phyloP scores from a whole-genome alignment of 257 asterid genomes.

The Solanum paucissectum region DNA sequence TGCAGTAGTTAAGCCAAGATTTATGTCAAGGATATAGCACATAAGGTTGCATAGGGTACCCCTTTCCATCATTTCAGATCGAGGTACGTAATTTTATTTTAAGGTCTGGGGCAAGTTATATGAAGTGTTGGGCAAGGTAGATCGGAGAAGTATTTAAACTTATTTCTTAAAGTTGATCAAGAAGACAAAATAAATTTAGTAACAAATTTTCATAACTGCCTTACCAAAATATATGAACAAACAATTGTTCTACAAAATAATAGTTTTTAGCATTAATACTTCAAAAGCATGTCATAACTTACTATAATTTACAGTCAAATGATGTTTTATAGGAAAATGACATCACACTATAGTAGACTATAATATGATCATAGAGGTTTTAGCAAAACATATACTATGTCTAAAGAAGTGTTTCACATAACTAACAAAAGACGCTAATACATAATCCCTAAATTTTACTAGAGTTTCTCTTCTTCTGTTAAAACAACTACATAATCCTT shows the following conservation, averaged over 20 bases:
- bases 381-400: neutral
- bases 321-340: neutral
- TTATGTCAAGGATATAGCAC: neutral
- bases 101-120: neutral
- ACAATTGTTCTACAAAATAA: neutral
- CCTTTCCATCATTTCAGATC: neutral
- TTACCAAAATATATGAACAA: neutral
- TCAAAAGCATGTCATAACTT: neutral
- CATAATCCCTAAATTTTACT: neutral
- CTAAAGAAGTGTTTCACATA: neutral
- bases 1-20: neutral
- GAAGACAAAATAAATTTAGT: neutral
- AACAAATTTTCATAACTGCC: neutral
- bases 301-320: neutral
- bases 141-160: neutral
- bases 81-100: neutral
- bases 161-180: neutral
- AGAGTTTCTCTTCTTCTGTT: neutral
- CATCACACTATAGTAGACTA: neutral
- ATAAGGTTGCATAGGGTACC: neutral
- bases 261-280: neutral
- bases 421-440: neutral
- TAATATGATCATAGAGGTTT: neutral
- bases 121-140: neutral
- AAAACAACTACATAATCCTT: neutral